Conservation (phyloP, 371 early-diverging fungal species). For the Mucor piriformis region DNA sequence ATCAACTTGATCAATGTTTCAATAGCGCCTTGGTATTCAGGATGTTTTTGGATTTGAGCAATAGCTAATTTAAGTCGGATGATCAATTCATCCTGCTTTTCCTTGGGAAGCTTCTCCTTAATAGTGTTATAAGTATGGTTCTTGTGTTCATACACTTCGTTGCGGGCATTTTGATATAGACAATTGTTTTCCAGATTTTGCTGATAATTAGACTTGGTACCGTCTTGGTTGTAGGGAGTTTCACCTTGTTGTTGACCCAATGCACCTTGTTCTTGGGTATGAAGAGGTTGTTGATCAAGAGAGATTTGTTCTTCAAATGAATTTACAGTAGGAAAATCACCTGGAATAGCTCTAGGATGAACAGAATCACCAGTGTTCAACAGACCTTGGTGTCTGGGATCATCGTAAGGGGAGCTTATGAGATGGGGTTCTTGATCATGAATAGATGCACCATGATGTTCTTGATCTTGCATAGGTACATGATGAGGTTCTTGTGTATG, state of each 20-base stretch:
- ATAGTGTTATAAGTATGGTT: conserved; percentile 13
- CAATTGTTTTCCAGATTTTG: conserved; percentile 5
- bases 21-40: conserved; percentile 57
- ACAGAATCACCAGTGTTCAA: conserved; percentile 33
- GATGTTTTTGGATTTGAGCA: conserved; percentile 51
- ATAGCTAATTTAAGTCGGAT: conserved; percentile 48
- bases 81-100: conserved; percentile 46
- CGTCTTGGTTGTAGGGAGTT: neutral
- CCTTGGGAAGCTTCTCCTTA: conserved; percentile 41
- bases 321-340: neutral
- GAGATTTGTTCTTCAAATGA: neutral
- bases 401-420: conserved; percentile 3
- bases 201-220: neutral
- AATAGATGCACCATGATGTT: neutral
- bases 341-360: conserved; percentile 21
- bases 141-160: conserved; percentile 12
- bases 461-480: neutral
- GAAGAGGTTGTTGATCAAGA: neutral
- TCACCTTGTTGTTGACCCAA: neutral
- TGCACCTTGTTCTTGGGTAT: neutral
- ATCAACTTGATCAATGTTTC: conserved; percentile 42
- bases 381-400: conserved; percentile 24
- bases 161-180: conserved; percentile 3
- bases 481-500: neutral
- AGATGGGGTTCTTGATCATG: conserved; percentile 19